Conservation (phyloP, 805 yeast genomes). For the Cyberlindnera subsufficiens region DNA sequence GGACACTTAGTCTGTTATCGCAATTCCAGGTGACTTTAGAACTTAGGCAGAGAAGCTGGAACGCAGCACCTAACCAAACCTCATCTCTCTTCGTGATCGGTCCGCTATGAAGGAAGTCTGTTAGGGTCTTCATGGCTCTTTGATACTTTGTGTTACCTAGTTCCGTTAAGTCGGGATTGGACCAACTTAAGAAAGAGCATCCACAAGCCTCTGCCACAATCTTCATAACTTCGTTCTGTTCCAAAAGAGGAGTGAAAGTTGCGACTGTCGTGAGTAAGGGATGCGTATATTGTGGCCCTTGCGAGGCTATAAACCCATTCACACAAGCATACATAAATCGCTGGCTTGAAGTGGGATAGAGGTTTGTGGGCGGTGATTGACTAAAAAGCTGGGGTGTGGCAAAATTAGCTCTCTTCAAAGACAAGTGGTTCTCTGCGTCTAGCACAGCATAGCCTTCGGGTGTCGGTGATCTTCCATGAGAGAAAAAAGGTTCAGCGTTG, state of each 20-base stretch:
- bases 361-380: not conserved
- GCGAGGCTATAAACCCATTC: conserved; percentile 33
- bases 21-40: conserved; percentile 27
- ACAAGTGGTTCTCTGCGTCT: not conserved
- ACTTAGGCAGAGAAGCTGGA: conserved; percentile 33
- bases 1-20: conserved; percentile 3
- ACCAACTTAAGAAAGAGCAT: conserved; percentile 31
- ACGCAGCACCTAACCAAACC: conserved; percentile 36
- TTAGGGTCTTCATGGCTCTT: conserved; percentile 17
- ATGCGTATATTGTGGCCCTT: conserved; percentile 37
- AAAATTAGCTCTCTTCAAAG: too few species aligned
- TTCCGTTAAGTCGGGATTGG: conserved; percentile 21
- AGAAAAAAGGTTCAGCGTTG: not conserved
- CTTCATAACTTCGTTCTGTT: conserved; percentile 23
- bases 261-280: conserved; percentile 33
- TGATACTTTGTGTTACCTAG: conserved; percentile 21
- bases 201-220: conserved; percentile 37
- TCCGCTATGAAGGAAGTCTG: not conserved
- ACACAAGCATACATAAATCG: conserved; percentile 25
- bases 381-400: not conserved
- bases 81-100: conserved; percentile 13
- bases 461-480: not conserved
- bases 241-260: conserved; percentile 32
- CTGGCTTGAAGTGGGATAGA: not conserved
- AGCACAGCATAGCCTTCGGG: not conserved